A percentile compares a stretch with the other conserved stretches of the same genome.
Conservation (phyloP, 2,329 filamentous ascomycete species). For the Penicillium brasilianum region DNA sequence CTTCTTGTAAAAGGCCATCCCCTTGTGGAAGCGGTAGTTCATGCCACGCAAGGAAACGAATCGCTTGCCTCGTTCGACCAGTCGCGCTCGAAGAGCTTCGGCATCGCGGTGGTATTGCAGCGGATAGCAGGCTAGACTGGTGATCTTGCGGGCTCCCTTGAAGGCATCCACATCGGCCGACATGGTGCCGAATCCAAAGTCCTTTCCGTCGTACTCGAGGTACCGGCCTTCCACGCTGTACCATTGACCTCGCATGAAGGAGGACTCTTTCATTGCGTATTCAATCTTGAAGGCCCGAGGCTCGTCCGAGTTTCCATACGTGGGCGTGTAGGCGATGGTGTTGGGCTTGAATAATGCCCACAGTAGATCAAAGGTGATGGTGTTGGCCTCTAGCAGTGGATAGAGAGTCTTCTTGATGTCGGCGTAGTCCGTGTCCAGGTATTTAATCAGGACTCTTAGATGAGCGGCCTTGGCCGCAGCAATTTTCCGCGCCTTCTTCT, state of each 20-base stretch:
- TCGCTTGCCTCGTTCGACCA: constrained; percentile 82
- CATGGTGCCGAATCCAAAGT: constrained; percentile 76
- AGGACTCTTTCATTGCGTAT: constrained; percentile 70
- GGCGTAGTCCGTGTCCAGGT: constrained; percentile 81
- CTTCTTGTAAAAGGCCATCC: constrained; percentile 83
- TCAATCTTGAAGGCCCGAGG: constrained; percentile 84
- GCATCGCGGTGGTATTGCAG: constrained; percentile 79
- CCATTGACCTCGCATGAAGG: constrained; percentile 73
- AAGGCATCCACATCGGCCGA: constrained; percentile 74
- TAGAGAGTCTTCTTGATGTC: constrained; percentile 79
- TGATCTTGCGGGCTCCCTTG: constrained; percentile 82
- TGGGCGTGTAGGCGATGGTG: constrained; percentile 76
- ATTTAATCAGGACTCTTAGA: constrained; percentile 73
- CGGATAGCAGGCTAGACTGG: constrained; percentile 75
- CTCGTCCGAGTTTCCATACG: constrained; percentile 76
- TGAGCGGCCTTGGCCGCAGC: constrained; percentile 49
- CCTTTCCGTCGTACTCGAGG: constrained; percentile 86
- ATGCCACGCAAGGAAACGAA: constrained; percentile 82
- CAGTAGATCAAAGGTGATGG: constrained; percentile 85
- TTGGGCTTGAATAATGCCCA: constrained; percentile 92
- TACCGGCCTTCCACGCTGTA: constrained; percentile 77
- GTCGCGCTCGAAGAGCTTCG: constrained; percentile 64
- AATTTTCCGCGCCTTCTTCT: constrained; percentile 47
- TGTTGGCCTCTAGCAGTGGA: constrained; percentile 77
- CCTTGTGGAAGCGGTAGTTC: constrained; percentile 81